These are phyloP conservation scores for Immersiella caudata DNA, from an alignment of 495 filamentous ascomycete species.

Conservation along the genomic window DNA sequence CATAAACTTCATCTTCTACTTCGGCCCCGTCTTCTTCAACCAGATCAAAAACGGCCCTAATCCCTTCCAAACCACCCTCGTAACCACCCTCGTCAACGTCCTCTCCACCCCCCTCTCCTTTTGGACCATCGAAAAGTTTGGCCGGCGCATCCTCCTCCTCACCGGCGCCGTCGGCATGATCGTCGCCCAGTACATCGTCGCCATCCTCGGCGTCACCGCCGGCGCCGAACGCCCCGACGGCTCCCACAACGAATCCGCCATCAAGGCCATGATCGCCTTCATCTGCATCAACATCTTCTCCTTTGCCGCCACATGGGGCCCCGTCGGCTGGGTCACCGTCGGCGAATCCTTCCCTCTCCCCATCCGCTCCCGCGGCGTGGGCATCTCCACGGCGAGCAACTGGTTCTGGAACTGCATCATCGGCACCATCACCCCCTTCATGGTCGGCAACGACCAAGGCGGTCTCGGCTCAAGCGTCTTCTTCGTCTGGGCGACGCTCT, in stretches of 20 bases:
- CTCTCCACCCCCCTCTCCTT: constrained; percentile 78
- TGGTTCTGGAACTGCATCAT: constrained; percentile 86
- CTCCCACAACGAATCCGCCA: constrained; percentile 57
- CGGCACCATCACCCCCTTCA: constrained; percentile 73
- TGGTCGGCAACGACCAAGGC: constrained; percentile 64
- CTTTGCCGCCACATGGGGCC: constrained; percentile 80
- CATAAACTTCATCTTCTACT: constrained; percentile 94
- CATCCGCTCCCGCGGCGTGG: constrained; percentile 79
- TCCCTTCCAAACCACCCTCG: constrained; percentile 77
- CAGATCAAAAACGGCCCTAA: constrained; percentile 69
- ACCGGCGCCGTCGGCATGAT: constrained; percentile 78
- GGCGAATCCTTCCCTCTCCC: constrained; percentile 85
- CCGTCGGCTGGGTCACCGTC: constrained; percentile 77
- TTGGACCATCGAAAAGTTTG: constrained; percentile 76
- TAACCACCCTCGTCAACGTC: constrained; percentile 86
- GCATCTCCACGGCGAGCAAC: constrained; percentile 77
- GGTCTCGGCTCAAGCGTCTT: constrained; percentile 73
- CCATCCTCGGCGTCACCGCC: constrained; percentile 66
- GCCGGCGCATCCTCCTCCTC: constrained; percentile 77
- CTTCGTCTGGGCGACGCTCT: constrained; percentile 75
- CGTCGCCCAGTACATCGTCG: constrained; percentile 79
- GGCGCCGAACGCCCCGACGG: constrained; percentile 37
- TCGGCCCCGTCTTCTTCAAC: constrained; percentile 77
- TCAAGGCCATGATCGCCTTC: constrained; percentile 70
- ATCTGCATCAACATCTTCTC: constrained; percentile 84